Conservation (phyloP, 352 stramenopile species). For the Phytopythium aichiense region DNA sequence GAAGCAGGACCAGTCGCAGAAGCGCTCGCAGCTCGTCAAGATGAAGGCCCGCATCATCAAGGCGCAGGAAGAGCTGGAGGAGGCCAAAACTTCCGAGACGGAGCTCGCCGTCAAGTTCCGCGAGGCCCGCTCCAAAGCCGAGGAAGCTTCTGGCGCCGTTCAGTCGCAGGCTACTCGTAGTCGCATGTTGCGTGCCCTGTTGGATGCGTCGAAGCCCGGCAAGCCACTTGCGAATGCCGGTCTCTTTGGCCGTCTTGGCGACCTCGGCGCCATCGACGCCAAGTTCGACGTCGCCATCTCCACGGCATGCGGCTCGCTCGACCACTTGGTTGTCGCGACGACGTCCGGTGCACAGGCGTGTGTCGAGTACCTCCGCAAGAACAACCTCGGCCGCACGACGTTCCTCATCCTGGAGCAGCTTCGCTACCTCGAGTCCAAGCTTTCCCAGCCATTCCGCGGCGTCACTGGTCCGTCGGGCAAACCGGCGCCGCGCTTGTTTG, state of each 20-base stretch:
- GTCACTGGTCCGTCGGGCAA: slow-evolving; percentile 47
- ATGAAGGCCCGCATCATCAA: slow-evolving; percentile 76
- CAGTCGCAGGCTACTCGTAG: slow-evolving; percentile 70
- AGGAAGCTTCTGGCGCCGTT: slow-evolving; percentile 62
- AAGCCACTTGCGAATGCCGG: slow-evolving; percentile 91
- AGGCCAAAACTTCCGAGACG: slow-evolving; percentile 43
- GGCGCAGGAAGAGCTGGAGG: slow-evolving; percentile 77
- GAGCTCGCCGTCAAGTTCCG: slow-evolving; percentile 56
- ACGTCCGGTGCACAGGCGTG: slow-evolving; percentile 94
- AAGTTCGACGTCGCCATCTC: slow-evolving; percentile 98
- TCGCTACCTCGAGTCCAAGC: slow-evolving; percentile 69
- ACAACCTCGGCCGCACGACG: slow-evolving; percentile 95
- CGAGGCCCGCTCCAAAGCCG: slow-evolving; percentile 67
- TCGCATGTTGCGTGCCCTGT: slow-evolving; percentile 85
- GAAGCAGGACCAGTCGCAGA: slow-evolving; percentile 55
- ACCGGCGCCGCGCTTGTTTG: slow-evolving; percentile 73
- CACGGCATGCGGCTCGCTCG: slow-evolving; percentile 94
- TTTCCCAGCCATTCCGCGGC: slow-evolving; percentile 54
- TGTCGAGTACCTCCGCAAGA: slow-evolving; percentile 93
- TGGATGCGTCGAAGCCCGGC: slow-evolving; percentile 89
- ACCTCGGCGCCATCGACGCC: slow-evolving; percentile 94
- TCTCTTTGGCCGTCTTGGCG: slow-evolving; percentile 94
- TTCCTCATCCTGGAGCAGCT: slow-evolving; percentile 99
- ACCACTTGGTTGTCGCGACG: slow-evolving; percentile 97
- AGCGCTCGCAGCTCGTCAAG: slow-evolving; percentile 45